These are phyloP conservation scores for Stentor coeruleus DNA, from an alignment of 73 alveolate species.

Conservation along the genomic window DNA sequence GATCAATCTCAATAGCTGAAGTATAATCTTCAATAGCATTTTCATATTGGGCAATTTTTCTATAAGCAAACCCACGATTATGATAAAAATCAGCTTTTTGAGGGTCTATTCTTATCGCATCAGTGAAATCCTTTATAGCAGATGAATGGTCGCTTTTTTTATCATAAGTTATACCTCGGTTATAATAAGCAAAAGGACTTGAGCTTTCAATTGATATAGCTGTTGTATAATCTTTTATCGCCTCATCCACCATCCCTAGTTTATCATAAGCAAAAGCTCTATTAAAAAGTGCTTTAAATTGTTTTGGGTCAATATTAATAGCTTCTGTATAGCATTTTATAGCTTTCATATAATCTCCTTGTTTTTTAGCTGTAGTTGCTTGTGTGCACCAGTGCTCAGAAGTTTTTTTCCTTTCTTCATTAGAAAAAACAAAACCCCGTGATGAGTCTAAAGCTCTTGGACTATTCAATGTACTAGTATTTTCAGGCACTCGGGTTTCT, in stretches of 20 bases:
- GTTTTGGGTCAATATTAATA: constrained; percentile 57
- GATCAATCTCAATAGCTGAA: constrained; percentile 60
- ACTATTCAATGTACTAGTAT: background rate
- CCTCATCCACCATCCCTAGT: constrained; percentile 84
- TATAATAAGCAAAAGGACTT: constrained; percentile 92
- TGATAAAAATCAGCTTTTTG: constrained; percentile 48
- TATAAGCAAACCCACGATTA: constrained; percentile 62
- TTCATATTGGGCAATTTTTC: constrained; percentile 65
- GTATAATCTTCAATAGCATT: constrained; percentile 69
- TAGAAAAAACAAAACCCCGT: background rate
- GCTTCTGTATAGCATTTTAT: constrained; percentile 67
- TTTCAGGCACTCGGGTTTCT: background rate
- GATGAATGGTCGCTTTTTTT: background rate
- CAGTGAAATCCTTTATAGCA: constrained; percentile 33
- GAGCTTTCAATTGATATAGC: constrained; percentile 72
- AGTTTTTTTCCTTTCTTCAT: constrained; percentile 22
- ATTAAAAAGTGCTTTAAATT: constrained; percentile 74
- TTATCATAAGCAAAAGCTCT: constrained; percentile 97
- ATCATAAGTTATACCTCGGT: constrained; percentile 61
- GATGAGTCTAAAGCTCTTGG: constrained; percentile 4
- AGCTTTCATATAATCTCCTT: constrained; percentile 67
- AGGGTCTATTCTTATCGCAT: constrained; percentile 36
- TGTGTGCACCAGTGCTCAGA: constrained; percentile 21
- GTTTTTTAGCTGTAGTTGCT: constrained; percentile 71
- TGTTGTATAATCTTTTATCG: constrained; percentile 83